Conservation (phyloP, 2,329 filamentous ascomycete species). For the Dryadomyces sulphureus region DNA sequence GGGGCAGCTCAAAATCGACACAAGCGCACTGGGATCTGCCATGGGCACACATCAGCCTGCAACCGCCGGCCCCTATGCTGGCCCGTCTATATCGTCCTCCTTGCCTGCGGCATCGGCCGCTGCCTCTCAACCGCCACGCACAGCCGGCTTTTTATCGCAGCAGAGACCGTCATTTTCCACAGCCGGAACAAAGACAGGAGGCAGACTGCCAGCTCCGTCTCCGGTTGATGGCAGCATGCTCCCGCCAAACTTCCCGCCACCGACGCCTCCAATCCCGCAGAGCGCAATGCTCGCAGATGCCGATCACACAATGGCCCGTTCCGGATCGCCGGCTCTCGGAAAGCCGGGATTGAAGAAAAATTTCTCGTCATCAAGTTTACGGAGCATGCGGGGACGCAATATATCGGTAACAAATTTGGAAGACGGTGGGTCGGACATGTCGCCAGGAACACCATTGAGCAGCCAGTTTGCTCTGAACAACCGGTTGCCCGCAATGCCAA, state of each 20-base stretch:
- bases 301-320: constrained; percentile 15
- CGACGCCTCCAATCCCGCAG: constrained; percentile 20
- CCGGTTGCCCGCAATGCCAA: constrained; percentile 40
- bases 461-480: constrained; percentile 43
- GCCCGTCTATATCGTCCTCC: neutral
- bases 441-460: constrained; percentile 60
- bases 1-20: constrained; percentile 84
- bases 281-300: constrained; percentile 15
- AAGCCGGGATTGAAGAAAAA: constrained; percentile 44
- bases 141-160: constrained; percentile 23
- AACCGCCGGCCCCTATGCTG: neutral
- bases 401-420: constrained; percentile 50
- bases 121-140: constrained; percentile 14
- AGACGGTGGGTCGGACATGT: constrained; percentile 45
- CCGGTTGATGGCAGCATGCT: constrained; percentile 7
- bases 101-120: constrained; percentile 1
- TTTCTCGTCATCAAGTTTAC: constrained; percentile 54
- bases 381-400: constrained; percentile 59
- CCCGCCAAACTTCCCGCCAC: constrained; percentile 16
- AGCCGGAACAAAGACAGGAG: constrained; percentile 16
- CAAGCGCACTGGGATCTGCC: constrained; percentile 24
- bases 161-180: constrained; percentile 27
- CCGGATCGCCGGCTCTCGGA: constrained; percentile 34
- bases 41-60: constrained; percentile 2
- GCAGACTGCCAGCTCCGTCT: constrained; percentile 11